phyloP scores from a whole-genome alignment of 1,284 basidiomycete genomes.

The Heterobasidion occidentale region DNA sequence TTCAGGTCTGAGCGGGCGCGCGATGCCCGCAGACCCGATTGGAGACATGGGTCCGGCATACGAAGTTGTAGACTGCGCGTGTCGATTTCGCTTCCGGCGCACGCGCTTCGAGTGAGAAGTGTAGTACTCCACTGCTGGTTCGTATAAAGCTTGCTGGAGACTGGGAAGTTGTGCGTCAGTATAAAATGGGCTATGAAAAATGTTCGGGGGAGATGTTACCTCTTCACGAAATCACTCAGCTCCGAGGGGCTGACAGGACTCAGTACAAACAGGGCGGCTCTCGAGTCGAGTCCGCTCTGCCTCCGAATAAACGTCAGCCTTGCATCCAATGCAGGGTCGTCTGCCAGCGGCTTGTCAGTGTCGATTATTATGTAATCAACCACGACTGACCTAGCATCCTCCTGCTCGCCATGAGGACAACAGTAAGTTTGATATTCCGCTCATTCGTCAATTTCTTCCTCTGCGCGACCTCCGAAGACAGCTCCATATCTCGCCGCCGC shows the following conservation, averaged over 20 bases:
- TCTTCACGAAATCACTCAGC: constrained; percentile 78
- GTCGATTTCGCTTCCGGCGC: constrained; percentile 79
- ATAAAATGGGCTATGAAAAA: constrained; percentile 1
- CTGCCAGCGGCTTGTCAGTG: constrained; percentile 28
- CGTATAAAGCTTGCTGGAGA: constrained; percentile 82
- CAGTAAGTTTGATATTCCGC: constrained; percentile 88
- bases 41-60: constrained; percentile 39
- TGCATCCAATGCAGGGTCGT: constrained; percentile 76
- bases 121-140: constrained; percentile 89
- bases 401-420: constrained; percentile 87
- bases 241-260: constrained; percentile 83
- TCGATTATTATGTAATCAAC: constrained; percentile 1
- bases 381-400: constrained; percentile 63
- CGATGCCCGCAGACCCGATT: constrained; percentile 30
- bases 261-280: constrained; percentile 89
- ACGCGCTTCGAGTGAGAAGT: constrained; percentile 87
- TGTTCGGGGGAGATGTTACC: constrained; percentile 32
- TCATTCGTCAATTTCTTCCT: constrained; percentile 77
- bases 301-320: constrained; percentile 85
- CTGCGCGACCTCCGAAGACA: constrained; percentile 72
- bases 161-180: constrained; percentile 27
- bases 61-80: constrained; percentile 43
- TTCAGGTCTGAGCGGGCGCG: constrained; percentile 66
- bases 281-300: constrained; percentile 83
- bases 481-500: constrained; percentile 60